A percentile compares a stretch with the other conserved stretches of the same genome.
Evolutionary conservation across 164 flowering plant species (phyloP).

Genomic region (Nelumbo lutea): DNA sequence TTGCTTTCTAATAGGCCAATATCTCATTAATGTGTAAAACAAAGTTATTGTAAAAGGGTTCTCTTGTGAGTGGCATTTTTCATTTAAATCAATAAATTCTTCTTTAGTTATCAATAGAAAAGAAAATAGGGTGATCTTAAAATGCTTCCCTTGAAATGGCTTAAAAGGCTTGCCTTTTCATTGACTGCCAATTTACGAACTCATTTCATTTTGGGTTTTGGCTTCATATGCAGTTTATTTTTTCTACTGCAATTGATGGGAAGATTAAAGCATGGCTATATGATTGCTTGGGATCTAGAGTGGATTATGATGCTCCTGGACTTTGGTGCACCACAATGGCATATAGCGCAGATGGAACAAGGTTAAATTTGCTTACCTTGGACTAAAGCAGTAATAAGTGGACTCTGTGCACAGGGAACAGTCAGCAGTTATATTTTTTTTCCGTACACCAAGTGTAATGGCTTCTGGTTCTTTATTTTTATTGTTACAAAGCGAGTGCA

Average conservation of each 20-base stretch:
- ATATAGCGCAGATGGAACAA: constrained; percentile 56
- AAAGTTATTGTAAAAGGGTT: too few species aligned
- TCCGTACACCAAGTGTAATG: too few species aligned
- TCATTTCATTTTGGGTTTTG: background rate
- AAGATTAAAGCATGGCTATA: constrained; percentile 59
- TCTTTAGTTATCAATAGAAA: too few species aligned
- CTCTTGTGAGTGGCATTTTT: too few species aligned
- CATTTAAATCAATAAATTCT: too few species aligned
- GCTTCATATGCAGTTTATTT: constrained; percentile 38
- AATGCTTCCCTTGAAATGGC: too few species aligned
- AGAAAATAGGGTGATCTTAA: too few species aligned
- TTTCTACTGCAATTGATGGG: constrained; percentile 58
- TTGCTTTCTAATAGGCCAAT: too few species aligned
- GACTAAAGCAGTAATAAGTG: background rate
- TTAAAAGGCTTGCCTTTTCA: background rate
- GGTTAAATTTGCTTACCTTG: constrained; percentile 19
- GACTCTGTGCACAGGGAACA: too few species aligned
- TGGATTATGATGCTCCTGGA: constrained; percentile 57
- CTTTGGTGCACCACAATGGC: constrained; percentile 49
- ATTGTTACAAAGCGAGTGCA: too few species aligned
- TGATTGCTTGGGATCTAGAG: constrained; percentile 49
- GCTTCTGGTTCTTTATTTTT: too few species aligned
- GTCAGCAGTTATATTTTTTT: too few species aligned
- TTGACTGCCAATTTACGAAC: background rate
- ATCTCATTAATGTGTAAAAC: background rate